Evolutionary conservation across 805 yeast genomes (phyloP).

Genomic region (Huiozyma sinensis): DNA sequence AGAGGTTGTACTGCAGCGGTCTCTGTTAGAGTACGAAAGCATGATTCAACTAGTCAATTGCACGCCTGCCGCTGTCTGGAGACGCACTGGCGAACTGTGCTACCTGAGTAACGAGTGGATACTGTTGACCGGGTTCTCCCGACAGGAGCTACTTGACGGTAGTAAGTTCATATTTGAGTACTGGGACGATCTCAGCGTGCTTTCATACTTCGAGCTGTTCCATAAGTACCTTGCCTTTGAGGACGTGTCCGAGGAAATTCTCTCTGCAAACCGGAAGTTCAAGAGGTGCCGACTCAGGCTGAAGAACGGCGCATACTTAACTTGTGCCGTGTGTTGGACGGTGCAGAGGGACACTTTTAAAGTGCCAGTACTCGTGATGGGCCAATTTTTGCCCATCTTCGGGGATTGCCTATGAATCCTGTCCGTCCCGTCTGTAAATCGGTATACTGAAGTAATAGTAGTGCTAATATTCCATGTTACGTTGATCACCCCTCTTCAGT

Average conservation of each 20-base stretch:
- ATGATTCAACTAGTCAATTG: slow-evolving; percentile 41
- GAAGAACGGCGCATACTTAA: slow-evolving; percentile 33
- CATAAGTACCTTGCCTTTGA: slow-evolving; percentile 53
- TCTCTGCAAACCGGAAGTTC: slow-evolving; percentile 7
- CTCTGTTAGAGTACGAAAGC: slow-evolving; percentile 46
- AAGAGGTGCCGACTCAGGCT: slow-evolving; percentile 31
- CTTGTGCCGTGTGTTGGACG: slow-evolving; percentile 77
- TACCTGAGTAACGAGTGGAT: slow-evolving; percentile 68
- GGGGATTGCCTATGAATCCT: not conserved
- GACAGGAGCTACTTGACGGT: slow-evolving; percentile 45
- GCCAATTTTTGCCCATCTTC: slow-evolving; percentile 55
- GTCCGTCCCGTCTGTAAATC: not conserved
- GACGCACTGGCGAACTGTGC: slow-evolving; percentile 77
- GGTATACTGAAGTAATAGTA: too few species aligned
- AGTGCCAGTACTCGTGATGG: slow-evolving; percentile 74
- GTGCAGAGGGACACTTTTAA: slow-evolving; percentile 76
- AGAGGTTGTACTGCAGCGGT: slow-evolving; percentile 47
- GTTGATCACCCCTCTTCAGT: too few species aligned
- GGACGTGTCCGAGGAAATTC: slow-evolving; percentile 3
- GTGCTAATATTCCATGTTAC: too few species aligned
- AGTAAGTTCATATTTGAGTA: slow-evolving; percentile 66
- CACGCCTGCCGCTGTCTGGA: slow-evolving; percentile 76
- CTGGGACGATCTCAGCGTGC: slow-evolving; percentile 69
- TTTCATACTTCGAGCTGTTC: slow-evolving; percentile 62
- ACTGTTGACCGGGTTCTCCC: slow-evolving; percentile 53